These are phyloP conservation scores for Cyclotella atomus DNA, from an alignment of 108 stramenopile genomes.

Conservation along the genomic window DNA sequence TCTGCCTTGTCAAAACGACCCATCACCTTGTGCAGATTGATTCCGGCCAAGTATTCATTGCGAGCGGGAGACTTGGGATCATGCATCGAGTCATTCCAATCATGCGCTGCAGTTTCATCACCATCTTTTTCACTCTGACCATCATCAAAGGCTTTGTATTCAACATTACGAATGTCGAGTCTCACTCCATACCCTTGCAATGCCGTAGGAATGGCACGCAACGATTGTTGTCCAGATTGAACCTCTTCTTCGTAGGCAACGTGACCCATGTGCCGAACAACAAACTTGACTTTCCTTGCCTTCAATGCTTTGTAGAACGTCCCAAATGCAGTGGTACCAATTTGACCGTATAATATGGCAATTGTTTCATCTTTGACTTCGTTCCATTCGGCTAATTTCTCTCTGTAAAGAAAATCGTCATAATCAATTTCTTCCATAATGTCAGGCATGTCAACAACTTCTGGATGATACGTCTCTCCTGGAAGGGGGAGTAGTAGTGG, in stretches of 20 bases:
- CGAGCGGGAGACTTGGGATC: conserved; percentile 37
- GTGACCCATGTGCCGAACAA: conserved; percentile 78
- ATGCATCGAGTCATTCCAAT: conserved; percentile 51
- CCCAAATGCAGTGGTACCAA: conserved; percentile 67
- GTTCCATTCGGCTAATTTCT: not conserved
- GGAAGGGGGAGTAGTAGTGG: conserved; percentile 35
- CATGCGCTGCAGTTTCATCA: conserved; percentile 13
- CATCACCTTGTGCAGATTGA: conserved; percentile 36
- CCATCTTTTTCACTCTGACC: conserved; percentile 28
- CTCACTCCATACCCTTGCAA: conserved; percentile 89
- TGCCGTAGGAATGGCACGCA: conserved; percentile 41
- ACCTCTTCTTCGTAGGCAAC: conserved; percentile 58
- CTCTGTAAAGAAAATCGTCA: not conserved
- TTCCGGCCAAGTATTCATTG: conserved; percentile 49
- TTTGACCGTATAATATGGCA: conserved; percentile 75
- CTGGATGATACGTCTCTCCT: conserved; percentile 36
- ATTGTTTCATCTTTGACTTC: conserved; percentile 25
- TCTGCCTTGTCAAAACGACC: conserved; percentile 14
- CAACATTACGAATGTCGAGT: conserved; percentile 91
- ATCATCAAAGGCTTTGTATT: conserved; percentile 87
- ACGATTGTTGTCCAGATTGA: conserved; percentile 6
- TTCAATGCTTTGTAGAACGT: conserved; percentile 55
- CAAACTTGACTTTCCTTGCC: conserved; percentile 46
- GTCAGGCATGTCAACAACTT: not conserved
- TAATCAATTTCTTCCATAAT: not conserved